Evolutionary conservation across 2,329 filamentous ascomycete species (phyloP), one percentile per base, ranked within the genome.

Genomic region (Epichloe uncinata): DNA sequence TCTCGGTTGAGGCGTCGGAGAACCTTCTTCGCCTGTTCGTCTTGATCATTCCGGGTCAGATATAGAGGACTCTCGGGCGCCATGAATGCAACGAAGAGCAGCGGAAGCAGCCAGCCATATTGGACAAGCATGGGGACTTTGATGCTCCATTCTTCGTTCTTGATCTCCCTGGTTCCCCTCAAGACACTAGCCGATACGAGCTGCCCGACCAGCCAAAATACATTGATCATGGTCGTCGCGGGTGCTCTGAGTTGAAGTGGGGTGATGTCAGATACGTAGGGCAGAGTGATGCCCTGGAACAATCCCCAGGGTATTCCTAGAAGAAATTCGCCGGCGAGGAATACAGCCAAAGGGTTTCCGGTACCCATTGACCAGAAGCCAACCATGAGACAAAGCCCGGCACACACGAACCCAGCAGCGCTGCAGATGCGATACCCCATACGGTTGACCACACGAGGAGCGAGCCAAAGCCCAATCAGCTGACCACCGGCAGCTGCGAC

Each of bases 371-470:
- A 37, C 18, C 12, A 37, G 18, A 38, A 22, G 4, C 34, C 44
- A 13, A 37, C 57, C 2, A 66, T 34, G n/a, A 69, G 47, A 1
- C 69, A 55, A 1, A 64, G 63, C 1, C 63, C 52, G 1, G 66
- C 61, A 59, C 65, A 69, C 0, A 62, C 52, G 66, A 68, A 71
- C 55, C 12, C 38, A 3, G n/a, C 26, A 11, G 20, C 20, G 44
- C 36, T 70, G 67, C 5, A 69, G 43, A 1, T 26, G 40, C 40
- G 52, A 37, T 56, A 56, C 11, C 55, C 55, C 20, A 46, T 22
- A 33, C 43, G 42, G 42, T 52, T 52, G 11, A 52, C n/a, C 30
- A 52, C 33, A 11, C 34, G 44, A 26, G 55, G 52, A 12, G 55
- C 55, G 4, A 50, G 13, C 35, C 50, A 52, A 5, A 57, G 53